These are phyloP conservation scores for Lyophyllum decastes DNA, from an alignment of 768 basidiomycete species.

Conservation along the genomic window DNA sequence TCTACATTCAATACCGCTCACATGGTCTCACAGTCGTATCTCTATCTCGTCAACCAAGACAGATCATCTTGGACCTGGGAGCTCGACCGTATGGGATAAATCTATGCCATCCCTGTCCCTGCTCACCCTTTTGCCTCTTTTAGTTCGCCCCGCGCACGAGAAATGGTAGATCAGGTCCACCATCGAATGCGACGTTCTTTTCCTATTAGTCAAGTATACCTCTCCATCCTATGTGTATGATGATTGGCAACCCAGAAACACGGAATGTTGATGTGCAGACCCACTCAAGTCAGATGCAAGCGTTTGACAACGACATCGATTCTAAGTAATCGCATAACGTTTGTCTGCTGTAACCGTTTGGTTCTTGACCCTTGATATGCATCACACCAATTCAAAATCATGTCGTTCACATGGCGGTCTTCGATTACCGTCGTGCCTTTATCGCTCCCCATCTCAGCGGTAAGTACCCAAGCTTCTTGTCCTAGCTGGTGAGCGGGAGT, in stretches of 20 bases:
- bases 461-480: too few relatives aligned
- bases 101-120: background rate
- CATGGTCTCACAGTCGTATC: constrained; percentile 49
- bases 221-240: background rate
- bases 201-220: background rate
- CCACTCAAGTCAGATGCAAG: too few relatives aligned
- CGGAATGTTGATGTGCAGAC: too few relatives aligned
- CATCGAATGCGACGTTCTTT: background rate
- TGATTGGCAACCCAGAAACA: background rate
- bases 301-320: too few relatives aligned
- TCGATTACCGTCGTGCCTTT: too few relatives aligned
- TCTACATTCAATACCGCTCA: background rate
- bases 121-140: background rate
- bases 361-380: too few relatives aligned
- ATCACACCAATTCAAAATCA: too few relatives aligned
- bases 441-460: too few relatives aligned
- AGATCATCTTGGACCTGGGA: constrained; percentile 80
- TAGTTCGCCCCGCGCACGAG: constrained; percentile 48
- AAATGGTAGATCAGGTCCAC: constrained; percentile 34
- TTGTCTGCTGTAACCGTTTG: too few relatives aligned
- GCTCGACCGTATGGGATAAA: constrained; percentile 61
- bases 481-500: too few relatives aligned
- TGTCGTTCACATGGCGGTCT: too few relatives aligned
- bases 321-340: too few relatives aligned
- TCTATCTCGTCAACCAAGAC: constrained; percentile 68